Conservation (phyloP, 1,284 basidiomycete genomes). For the Cystobasidium pallidum region DNA sequence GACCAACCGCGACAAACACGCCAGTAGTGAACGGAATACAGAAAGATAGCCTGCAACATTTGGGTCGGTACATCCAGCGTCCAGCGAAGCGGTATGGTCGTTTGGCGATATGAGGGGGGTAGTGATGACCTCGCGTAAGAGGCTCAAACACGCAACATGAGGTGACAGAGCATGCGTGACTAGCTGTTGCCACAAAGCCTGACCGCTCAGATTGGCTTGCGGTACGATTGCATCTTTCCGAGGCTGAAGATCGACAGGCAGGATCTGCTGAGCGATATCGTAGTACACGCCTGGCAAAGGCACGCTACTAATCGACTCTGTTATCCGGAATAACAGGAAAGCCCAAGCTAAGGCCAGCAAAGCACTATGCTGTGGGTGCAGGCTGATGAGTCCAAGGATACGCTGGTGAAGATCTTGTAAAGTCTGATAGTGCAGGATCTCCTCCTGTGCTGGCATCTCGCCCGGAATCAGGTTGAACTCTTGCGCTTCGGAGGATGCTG, state of each 20-base stretch:
- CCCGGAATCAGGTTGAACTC: conserved; percentile 63
- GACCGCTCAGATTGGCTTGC: conserved; percentile 48
- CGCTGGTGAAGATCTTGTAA: conserved; percentile 64
- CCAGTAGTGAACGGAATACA: conserved; percentile 69
- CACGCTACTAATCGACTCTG: conserved; percentile 52
- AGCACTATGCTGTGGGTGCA: conserved; percentile 64
- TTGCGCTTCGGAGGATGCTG: conserved; percentile 62
- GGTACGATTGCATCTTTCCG: conserved; percentile 40
- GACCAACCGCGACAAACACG: conserved; percentile 66
- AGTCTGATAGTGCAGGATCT: conserved; percentile 58
- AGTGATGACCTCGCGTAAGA: conserved; percentile 52
- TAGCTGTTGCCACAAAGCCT: conserved; percentile 56
- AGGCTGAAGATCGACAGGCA: conserved; percentile 47
- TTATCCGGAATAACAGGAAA: conserved; percentile 64
- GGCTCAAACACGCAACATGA: conserved; percentile 53
- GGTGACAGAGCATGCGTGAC: conserved; percentile 56
- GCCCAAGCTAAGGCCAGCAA: conserved; percentile 77
- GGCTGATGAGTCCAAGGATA: conserved; percentile 61
- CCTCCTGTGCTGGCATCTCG: conserved; percentile 58
- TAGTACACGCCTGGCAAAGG: conserved; percentile 49
- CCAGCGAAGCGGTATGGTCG: conserved; percentile 46
- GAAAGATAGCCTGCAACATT: conserved; percentile 80
- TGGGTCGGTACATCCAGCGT: conserved; percentile 55
- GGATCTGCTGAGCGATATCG: conserved; percentile 45
- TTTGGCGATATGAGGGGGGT: conserved; percentile 53